A percentile compares a stretch with the other conserved stretches of the same genome.
phyloP scores from a whole-genome alignment of 2,329 filamentous ascomycete species.

The Teratosphaeria pseudoeucalypti region DNA sequence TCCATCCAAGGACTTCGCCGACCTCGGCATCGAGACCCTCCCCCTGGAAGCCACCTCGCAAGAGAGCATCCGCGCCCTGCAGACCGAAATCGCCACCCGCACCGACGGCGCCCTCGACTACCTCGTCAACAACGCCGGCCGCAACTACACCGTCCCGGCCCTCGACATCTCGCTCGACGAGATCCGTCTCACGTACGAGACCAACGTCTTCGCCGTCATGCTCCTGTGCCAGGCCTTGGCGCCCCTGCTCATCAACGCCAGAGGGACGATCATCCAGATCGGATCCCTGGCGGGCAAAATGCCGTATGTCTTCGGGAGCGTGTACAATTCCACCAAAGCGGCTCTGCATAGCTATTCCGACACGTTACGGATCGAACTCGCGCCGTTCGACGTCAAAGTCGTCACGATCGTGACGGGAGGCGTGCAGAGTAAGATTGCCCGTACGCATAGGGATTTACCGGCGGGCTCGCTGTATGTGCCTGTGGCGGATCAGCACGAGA shows the following conservation, averaged over 20 bases:
- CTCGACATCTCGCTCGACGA: constrained; percentile 44
- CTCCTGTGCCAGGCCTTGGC: constrained; percentile 46
- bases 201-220: constrained; percentile 50
- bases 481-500: constrained; percentile 41
- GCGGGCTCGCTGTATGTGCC: constrained; percentile 43
- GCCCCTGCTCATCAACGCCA: constrained; percentile 40
- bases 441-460: constrained; percentile 39
- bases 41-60: constrained; percentile 43
- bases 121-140: constrained; percentile 42
- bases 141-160: constrained; percentile 45
- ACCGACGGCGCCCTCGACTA: constrained; percentile 33
- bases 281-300: constrained; percentile 31
- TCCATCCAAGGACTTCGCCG: constrained; percentile 40
- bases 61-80: constrained; percentile 39
- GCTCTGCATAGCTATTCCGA: constrained; percentile 49
- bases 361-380: constrained; percentile 47
- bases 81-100: constrained; percentile 35
- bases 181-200: constrained; percentile 38
- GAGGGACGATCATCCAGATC: constrained; percentile 36
- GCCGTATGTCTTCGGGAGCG: constrained; percentile 31
- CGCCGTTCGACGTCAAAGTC: constrained; percentile 40
- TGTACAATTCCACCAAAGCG: constrained; percentile 51
- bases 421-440: constrained; percentile 48
- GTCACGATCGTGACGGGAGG: constrained; percentile 47
- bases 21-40: constrained; percentile 44